A percentile compares a stretch with the other conserved stretches of the same genome.
phyloP scores from a whole-genome alignment of 1,284 basidiomycete species.

The Cryptococcus jaspeensis region DNA sequence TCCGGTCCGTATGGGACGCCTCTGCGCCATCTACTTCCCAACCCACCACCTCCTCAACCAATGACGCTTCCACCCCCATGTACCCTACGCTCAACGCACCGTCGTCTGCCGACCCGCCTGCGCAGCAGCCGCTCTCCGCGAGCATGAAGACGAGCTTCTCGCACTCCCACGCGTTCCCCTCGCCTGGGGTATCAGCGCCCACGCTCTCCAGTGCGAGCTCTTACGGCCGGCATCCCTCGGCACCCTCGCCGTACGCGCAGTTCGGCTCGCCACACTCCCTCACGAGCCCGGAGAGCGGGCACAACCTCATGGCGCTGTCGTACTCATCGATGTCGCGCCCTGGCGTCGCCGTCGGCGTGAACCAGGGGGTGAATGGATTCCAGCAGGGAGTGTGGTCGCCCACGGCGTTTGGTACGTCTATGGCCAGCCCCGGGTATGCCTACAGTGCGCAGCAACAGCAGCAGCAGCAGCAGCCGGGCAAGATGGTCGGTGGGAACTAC shows the following conservation, averaged over 20 bases:
- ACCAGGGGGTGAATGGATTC: constrained; percentile 10
- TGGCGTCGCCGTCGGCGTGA: not conserved
- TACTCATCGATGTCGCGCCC: not conserved
- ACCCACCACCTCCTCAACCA: constrained; percentile 21
- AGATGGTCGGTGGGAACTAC: constrained; percentile 11
- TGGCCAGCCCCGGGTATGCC: constrained; percentile 29
- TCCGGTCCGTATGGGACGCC: constrained; percentile 43
- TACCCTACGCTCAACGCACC: constrained; percentile 46
- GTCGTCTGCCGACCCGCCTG: constrained; percentile 18
- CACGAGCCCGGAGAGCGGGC: not conserved
- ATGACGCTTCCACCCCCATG: constrained; percentile 29
- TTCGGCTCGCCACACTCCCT: constrained; percentile 12
- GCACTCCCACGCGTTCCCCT: constrained; percentile 20
- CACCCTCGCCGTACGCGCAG: constrained; percentile 8
- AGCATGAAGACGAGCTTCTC: constrained; percentile 20
- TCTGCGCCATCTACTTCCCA: constrained; percentile 11
- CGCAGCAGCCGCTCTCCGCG: constrained; percentile 10
- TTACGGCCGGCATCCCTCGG: constrained; percentile 7
- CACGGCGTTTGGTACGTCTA: constrained; percentile 33
- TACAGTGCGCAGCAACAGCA: constrained; percentile 18
- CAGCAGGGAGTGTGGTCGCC: constrained; percentile 42
- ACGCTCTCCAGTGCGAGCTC: constrained; percentile 5
- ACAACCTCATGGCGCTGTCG: not conserved
- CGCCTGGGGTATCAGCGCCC: constrained; percentile 10
- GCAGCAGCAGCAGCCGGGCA: constrained; percentile 1